Conservation (phyloP, 345 rosid genomes). For the Xanthoceras sorbifolium region DNA sequence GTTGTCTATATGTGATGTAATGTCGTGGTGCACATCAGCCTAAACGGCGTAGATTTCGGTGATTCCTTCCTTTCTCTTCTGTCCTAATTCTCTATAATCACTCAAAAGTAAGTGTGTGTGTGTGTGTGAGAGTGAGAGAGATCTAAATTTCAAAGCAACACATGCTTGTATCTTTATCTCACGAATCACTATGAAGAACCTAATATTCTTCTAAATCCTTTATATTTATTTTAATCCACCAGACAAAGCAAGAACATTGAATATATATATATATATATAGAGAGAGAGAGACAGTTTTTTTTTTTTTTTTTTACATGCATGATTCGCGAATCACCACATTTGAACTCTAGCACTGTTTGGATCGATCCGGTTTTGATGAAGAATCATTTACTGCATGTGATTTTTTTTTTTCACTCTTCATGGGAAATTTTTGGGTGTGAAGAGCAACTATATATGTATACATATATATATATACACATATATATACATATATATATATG, state of each 20-base stretch:
- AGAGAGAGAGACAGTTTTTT: no score
- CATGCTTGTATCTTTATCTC: slow-evolving; percentile 43
- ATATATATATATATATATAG: not conserved
- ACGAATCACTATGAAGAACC: slow-evolving; percentile 58
- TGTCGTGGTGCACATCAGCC: slow-evolving; percentile 53
- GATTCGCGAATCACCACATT: slow-evolving; percentile 13
- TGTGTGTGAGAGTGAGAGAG: slow-evolving; percentile 35
- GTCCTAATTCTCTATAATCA: slow-evolving; percentile 26
- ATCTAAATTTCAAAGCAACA: slow-evolving; percentile 49
- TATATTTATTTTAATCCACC: slow-evolving; percentile 1
- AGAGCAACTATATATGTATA: no score
- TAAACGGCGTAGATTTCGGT: slow-evolving; percentile 76
- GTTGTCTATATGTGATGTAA: slow-evolving; percentile 22
- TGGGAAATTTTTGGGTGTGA: not conserved
- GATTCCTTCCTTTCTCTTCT: slow-evolving; percentile 61
- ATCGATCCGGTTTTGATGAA: not conserved
- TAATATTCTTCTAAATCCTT: slow-evolving; percentile 51
- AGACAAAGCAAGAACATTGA: slow-evolving; percentile 21
- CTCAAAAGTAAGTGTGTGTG: slow-evolving; percentile 10
- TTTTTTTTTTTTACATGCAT: not conserved
- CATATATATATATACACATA: no score
- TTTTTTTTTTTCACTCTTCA: no score
- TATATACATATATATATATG: no score
- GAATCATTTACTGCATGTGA: slow-evolving; percentile 1
- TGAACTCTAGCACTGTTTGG: slow-evolving; percentile 14